A percentile compares a stretch with the other conserved stretches of the same genome.
Conservation (phyloP, 331 rosid genomes). For the Quercus tomentella region DNA sequence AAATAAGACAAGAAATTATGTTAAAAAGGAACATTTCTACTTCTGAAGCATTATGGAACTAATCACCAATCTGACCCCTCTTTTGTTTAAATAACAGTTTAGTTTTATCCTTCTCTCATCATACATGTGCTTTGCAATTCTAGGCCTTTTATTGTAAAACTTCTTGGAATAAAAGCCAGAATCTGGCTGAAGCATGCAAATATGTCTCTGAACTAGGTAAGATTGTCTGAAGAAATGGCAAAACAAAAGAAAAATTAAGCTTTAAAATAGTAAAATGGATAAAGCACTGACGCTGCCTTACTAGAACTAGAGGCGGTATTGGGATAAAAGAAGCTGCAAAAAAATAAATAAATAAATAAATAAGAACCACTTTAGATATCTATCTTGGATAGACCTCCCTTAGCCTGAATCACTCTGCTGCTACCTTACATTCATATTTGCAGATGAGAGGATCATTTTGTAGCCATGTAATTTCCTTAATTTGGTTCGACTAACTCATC, state of each 20-base stretch:
- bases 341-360: no score
- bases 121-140: no score
- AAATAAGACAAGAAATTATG: not conserved
- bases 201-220: not conserved
- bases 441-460: not conserved
- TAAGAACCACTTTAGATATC: not conserved
- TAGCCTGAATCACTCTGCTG: not conserved
- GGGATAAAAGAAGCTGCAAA: no score
- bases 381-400: not conserved
- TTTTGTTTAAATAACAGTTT: no score
- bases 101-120: no score
- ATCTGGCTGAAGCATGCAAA: not conserved
- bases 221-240: no score
- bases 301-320: no score
- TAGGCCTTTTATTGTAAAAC: no score
- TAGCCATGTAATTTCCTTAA: not conserved
- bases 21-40: not conserved
- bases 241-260: no score
- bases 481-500: not conserved
- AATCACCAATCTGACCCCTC: not conserved
- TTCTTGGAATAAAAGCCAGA: no score
- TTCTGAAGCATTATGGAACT: not conserved
- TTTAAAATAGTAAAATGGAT: no score
- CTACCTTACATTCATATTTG: not conserved
- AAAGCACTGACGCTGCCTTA: no score